phyloP scores from a whole-genome alignment of 2,329 filamentous ascomycete species.

The Phaeomoniella chlamydospora region DNA sequence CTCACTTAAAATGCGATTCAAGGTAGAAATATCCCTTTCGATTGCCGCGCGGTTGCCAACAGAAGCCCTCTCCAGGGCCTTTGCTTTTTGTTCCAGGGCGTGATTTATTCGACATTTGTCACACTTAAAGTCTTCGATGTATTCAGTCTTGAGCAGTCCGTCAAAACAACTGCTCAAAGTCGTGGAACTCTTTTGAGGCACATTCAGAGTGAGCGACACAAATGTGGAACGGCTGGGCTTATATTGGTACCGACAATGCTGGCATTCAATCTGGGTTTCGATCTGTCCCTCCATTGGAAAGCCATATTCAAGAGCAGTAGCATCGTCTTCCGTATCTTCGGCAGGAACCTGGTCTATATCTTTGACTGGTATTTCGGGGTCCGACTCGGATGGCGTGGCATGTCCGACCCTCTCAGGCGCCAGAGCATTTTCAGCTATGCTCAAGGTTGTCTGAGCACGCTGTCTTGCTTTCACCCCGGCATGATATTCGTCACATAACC shows the following conservation, averaged over 20 bases:
- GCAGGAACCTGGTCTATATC: slow-evolving; percentile 8
- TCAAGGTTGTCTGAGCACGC: slow-evolving; percentile 10
- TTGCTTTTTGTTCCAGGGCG: slow-evolving; percentile 49
- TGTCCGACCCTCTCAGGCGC: slow-evolving; percentile 9
- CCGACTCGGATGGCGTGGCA: slow-evolving; percentile 1
- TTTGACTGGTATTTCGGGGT: slow-evolving; percentile 4
- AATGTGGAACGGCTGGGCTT: slow-evolving; percentile 73
- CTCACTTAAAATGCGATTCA: slow-evolving; percentile 56
- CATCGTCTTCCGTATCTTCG: slow-evolving; percentile 13
- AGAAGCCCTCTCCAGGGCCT: slow-evolving; percentile 4
- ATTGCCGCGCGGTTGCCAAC: slow-evolving; percentile 35
- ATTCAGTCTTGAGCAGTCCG: slow-evolving; percentile 83
- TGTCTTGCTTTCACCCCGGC: slow-evolving; percentile 61
- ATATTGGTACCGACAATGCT: slow-evolving; percentile 78
- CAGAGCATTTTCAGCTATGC: slow-evolving; percentile 10
- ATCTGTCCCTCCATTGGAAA: slow-evolving; percentile 88
- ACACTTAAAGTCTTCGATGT: slow-evolving; percentile 94
- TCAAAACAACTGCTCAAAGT: slow-evolving; percentile 83
- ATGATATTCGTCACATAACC: slow-evolving; percentile 86
- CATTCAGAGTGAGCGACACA: slow-evolving; percentile 80
- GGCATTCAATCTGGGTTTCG: slow-evolving; percentile 90
- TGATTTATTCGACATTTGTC: slow-evolving; percentile 82
- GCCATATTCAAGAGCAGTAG: slow-evolving; percentile 25
- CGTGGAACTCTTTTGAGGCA: slow-evolving; percentile 69
- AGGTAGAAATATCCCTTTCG: slow-evolving; percentile 45